phyloP scores from a whole-genome alignment of 352 stramenopile species.

The Plasmopara halstedii region DNA sequence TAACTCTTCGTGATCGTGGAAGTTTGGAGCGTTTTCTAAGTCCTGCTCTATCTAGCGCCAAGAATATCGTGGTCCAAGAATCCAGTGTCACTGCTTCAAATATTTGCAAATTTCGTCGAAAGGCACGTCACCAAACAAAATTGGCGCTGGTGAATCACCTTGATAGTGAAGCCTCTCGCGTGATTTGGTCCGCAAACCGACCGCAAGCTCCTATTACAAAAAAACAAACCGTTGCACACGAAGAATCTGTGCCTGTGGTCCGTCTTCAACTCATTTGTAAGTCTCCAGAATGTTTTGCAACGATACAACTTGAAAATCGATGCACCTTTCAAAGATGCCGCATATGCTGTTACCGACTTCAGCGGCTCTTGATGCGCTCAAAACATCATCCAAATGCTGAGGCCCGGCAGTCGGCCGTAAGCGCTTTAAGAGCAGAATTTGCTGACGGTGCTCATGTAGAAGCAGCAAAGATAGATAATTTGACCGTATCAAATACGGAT shows the following conservation, averaged over 20 bases:
- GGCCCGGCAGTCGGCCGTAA: constrained; percentile 17
- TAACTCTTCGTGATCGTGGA: constrained; percentile 14
- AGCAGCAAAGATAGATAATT: neutral
- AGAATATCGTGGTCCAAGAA: neutral
- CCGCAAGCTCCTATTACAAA: constrained; percentile 5
- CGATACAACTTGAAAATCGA: constrained; percentile 27
- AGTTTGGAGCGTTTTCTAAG: constrained; percentile 30
- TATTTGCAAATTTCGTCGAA: constrained; percentile 48
- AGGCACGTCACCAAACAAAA: constrained; percentile 55
- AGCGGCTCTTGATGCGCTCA: constrained; percentile 31
- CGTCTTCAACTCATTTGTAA: constrained; percentile 22
- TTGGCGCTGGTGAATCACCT: constrained; percentile 38
- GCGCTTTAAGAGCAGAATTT: constrained; percentile 14
- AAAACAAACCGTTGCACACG: too few species aligned
- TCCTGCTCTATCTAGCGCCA: constrained; percentile 8
- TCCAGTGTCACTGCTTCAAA: constrained; percentile 15
- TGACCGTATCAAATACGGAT: neutral
- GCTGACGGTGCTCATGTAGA: constrained; percentile 1
- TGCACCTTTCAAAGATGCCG: constrained; percentile 48
- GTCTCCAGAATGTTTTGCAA: constrained; percentile 24
- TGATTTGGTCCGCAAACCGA: constrained; percentile 56
- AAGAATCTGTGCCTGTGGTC: neutral
- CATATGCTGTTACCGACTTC: constrained; percentile 62
- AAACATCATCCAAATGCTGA: constrained; percentile 16
- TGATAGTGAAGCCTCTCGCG: constrained; percentile 24